Evolutionary conservation across 352 stramenopile species (phyloP).

Genomic region (Phytopythium aichiense): DNA sequence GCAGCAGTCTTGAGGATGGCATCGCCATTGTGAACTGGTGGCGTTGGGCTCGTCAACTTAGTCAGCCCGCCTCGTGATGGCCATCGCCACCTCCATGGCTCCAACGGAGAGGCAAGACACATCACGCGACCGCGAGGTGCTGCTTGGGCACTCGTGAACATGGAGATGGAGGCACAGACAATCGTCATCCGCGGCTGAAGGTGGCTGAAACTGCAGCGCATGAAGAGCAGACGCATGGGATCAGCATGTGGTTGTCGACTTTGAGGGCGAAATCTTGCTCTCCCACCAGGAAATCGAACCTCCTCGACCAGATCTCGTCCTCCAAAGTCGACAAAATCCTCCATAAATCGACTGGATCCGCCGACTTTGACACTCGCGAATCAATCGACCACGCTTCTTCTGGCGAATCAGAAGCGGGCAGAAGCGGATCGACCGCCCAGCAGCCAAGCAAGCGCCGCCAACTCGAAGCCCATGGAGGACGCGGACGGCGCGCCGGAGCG

Average conservation of each 20-base stretch:
- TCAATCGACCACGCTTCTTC: neutral
- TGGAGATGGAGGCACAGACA: too few species aligned
- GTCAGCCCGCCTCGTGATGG: too few species aligned
- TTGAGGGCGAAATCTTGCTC: neutral
- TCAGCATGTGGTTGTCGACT: neutral
- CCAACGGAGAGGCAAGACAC: too few species aligned
- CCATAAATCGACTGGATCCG: neutral
- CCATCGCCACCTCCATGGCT: too few species aligned
- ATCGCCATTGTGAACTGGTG: too few species aligned
- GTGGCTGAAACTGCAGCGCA: too few species aligned
- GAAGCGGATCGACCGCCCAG: neutral
- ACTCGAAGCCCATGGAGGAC: conserved; percentile 25
- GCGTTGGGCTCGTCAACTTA: too few species aligned
- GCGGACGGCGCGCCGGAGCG: conserved; percentile 26
- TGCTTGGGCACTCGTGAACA: too few species aligned
- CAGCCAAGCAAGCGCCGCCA: neutral
- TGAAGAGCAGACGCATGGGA: too few species aligned
- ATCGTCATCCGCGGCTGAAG: too few species aligned
- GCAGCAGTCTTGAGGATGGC: neutral
- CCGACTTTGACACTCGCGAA: neutral
- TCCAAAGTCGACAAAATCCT: neutral
- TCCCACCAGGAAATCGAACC: neutral
- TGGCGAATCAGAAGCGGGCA: neutral
- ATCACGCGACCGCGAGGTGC: too few species aligned
- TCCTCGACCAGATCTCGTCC: too few species aligned